These are phyloP conservation scores for Pichia sp. DNA, from an alignment of 1,139 yeast genomes.

Conservation along the genomic window DNA sequence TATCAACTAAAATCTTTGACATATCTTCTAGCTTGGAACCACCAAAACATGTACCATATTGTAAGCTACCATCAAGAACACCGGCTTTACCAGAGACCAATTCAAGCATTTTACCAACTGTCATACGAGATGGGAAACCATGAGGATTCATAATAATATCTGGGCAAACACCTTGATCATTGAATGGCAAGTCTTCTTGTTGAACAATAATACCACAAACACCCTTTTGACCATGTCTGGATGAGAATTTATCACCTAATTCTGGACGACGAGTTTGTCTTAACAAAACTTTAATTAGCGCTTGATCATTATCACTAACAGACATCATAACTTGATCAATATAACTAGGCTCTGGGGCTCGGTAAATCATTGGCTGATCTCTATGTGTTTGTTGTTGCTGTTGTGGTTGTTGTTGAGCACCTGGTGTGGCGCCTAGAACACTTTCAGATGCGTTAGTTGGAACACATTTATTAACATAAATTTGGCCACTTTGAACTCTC, in stretches of 20 bases:
- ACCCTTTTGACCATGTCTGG: constrained; percentile 98
- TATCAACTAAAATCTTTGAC: constrained; percentile 85
- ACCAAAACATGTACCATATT: constrained; percentile 97
- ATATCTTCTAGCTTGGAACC: constrained; percentile 93
- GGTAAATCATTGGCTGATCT: constrained; percentile 85
- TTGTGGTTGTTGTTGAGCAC: constrained; percentile 20
- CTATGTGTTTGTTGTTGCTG: constrained; percentile 31
- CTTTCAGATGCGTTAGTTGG: constrained; percentile 84
- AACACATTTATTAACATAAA: constrained; percentile 84
- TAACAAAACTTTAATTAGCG: constrained; percentile 80
- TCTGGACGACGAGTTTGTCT: constrained; percentile 98
- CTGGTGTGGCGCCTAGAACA: constrained; percentile 41
- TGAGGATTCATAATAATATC: constrained; percentile 98
- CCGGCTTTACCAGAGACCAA: constrained; percentile 96
- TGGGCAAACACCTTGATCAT: constrained; percentile 82
- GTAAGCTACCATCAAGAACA: constrained; percentile 82
- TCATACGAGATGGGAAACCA: constrained; percentile 99
- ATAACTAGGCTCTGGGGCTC: constrained; percentile 93
- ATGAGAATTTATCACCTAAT: constrained; percentile 93
- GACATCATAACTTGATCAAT: constrained; percentile 98
- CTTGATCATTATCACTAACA: constrained; percentile 91
- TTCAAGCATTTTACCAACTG: constrained; percentile 98
- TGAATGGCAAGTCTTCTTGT: constrained; percentile 94
- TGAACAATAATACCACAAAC: constrained; percentile 96
- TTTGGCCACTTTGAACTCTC: constrained; percentile 85